These are phyloP conservation scores for Scheffersomyces coipomensis DNA, from an alignment of 805 yeast genomes.

Conservation along the genomic window DNA sequence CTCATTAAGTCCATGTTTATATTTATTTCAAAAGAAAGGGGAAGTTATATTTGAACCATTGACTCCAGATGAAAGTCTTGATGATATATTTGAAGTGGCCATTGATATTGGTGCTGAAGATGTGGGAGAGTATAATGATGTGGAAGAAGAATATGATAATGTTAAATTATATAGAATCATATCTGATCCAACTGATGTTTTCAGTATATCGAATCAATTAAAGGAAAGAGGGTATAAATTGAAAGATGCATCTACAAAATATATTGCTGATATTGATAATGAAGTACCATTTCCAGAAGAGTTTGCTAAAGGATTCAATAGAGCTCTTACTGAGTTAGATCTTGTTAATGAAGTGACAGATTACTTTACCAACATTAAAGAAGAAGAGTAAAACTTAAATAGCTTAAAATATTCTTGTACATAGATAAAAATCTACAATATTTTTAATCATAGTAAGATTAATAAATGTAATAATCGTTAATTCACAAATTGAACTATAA, in stretches of 20 bases:
- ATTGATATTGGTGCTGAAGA: constrained; percentile 82
- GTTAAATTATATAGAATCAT: constrained; percentile 42
- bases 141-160: constrained; percentile 39
- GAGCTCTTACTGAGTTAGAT: constrained; percentile 61
- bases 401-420: neutral
- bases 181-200: constrained; percentile 65
- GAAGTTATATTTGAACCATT: constrained; percentile 52
- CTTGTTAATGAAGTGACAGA: constrained; percentile 83
- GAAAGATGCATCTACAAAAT: constrained; percentile 70
- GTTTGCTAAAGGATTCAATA: constrained; percentile 48
- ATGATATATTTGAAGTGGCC: constrained; percentile 70
- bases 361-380: constrained; percentile 67
- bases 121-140: constrained; percentile 52
- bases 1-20: constrained; percentile 72
- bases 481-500: too few relatives aligned
- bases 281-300: constrained; percentile 56
- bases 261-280: constrained; percentile 61
- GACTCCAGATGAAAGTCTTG: constrained; percentile 42
- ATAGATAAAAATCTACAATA: neutral
- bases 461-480: too few relatives aligned
- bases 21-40: constrained; percentile 78
- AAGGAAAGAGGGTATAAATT: constrained; percentile 55
- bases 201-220: constrained; percentile 56
- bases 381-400: constrained; percentile 11
- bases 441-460: too few relatives aligned